Conservation (phyloP, 1,284 basidiomycete species). For the Apiotrichum montevideense region DNA sequence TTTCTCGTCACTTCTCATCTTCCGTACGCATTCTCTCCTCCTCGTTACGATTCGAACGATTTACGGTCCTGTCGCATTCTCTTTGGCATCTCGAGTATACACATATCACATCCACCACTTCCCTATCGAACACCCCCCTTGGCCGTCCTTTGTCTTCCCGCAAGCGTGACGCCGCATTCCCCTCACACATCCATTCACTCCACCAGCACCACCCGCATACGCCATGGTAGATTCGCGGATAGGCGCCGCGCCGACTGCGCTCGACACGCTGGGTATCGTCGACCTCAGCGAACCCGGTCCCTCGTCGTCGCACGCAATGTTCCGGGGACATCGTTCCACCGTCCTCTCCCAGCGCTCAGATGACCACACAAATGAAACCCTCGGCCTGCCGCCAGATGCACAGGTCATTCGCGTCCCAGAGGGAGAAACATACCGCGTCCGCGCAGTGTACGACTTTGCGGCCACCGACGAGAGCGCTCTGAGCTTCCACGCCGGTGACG, state of each 20-base stretch:
- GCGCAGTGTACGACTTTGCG: conserved; percentile 86
- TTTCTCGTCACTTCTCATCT: background rate
- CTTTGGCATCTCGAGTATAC: background rate
- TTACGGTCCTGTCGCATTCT: background rate
- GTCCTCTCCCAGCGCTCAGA: background rate
- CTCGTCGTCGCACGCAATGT: background rate
- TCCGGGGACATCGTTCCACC: background rate
- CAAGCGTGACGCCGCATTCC: background rate
- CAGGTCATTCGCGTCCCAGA: conserved; percentile 16
- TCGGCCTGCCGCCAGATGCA: conserved; percentile 9
- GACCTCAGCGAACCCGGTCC: conserved; percentile 4
- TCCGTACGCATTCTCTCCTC: background rate
- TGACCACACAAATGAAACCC: conserved; percentile 9
- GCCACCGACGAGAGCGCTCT: conserved; percentile 82
- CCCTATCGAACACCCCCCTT: background rate
- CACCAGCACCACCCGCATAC: background rate
- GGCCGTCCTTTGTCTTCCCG: no score
- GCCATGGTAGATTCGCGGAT: conserved; percentile 6
- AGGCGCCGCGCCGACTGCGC: background rate
- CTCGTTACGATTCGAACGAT: background rate
- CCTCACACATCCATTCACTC: background rate
- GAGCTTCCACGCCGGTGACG: conserved; percentile 75
- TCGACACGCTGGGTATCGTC: conserved; percentile 8
- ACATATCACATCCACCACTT: background rate
- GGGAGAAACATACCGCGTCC: conserved; percentile 53